Evolutionary conservation across 164 flowering plant genomes (phyloP).

Genomic region (Liquidambar formosana): DNA sequence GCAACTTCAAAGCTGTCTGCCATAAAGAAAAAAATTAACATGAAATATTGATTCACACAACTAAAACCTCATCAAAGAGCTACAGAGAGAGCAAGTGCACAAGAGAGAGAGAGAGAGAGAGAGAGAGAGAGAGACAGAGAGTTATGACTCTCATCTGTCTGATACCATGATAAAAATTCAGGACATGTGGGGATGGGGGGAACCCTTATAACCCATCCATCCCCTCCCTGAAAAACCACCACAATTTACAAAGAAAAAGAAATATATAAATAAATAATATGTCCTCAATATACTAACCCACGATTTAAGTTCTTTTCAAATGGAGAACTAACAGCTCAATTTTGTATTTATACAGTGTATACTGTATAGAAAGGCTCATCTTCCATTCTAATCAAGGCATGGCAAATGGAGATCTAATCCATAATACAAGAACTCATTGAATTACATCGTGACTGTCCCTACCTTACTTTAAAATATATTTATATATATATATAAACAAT

Average conservation of each 20-base stretch:
- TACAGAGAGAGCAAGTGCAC: not conserved
- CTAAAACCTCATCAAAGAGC: not conserved
- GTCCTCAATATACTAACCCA: not conserved
- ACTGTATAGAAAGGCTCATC: not conserved
- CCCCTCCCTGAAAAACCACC: not conserved
- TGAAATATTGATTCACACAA: not conserved
- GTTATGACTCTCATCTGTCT: not conserved
- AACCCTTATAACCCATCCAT: not conserved
- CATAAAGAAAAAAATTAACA: not conserved
- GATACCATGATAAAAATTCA: not conserved
- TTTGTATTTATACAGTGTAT: not conserved
- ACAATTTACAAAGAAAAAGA: not conserved
- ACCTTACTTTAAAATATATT: no score
- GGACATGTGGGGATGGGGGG: no score
- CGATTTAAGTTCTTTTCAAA: not conserved
- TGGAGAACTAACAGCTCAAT: not conserved
- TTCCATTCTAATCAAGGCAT: not conserved
- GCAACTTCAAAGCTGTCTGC: slow-evolving; percentile 75
- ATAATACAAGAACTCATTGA: not conserved
- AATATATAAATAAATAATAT: not conserved
- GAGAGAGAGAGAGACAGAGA: not conserved
- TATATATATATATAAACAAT: no score
- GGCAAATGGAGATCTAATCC: not conserved
- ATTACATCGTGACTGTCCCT: no score
- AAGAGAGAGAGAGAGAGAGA: not conserved